These are phyloP conservation scores for Xylaria intraflava DNA, from an alignment of 495 filamentous ascomycete genomes.

Conservation along the genomic window DNA sequence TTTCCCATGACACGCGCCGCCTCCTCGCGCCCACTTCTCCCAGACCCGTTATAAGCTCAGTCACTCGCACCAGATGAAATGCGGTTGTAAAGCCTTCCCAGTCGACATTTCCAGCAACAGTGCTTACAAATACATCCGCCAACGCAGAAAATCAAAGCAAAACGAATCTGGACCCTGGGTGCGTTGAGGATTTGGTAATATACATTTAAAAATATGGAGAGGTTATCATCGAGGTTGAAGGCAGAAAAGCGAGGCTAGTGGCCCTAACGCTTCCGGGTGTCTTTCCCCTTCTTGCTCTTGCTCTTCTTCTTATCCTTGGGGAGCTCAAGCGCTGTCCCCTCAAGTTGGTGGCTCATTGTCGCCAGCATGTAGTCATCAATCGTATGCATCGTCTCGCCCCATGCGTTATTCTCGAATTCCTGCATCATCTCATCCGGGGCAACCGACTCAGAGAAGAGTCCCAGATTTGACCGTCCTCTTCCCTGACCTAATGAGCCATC, in stretches of 20 bases:
- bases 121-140: constrained; percentile 5
- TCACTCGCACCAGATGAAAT: neutral
- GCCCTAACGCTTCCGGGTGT: constrained; percentile 40
- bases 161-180: neutral
- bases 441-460: constrained; percentile 33
- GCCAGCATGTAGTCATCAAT: constrained; percentile 84
- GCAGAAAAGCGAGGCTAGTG: neutral
- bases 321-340: constrained; percentile 69
- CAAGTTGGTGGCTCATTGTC: constrained; percentile 69
- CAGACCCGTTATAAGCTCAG: neutral
- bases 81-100: neutral
- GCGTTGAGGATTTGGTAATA: neutral
- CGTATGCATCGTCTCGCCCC: constrained; percentile 48
- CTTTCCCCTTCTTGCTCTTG: constrained; percentile 71
- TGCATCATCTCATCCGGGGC: constrained; percentile 34
- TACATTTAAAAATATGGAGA: constrained; percentile 1
- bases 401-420: constrained; percentile 48
- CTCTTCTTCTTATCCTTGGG: constrained; percentile 72
- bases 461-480: constrained; percentile 31
- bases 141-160: neutral
- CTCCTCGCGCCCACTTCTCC: neutral
- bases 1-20: neutral
- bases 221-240: neutral
- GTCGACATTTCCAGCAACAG: neutral
- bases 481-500: constrained; percentile 35